These are phyloP conservation scores for Neophaeococcomyces mojaviensis DNA, from an alignment of 2,329 filamentous ascomycete genomes.

Conservation along the genomic window DNA sequence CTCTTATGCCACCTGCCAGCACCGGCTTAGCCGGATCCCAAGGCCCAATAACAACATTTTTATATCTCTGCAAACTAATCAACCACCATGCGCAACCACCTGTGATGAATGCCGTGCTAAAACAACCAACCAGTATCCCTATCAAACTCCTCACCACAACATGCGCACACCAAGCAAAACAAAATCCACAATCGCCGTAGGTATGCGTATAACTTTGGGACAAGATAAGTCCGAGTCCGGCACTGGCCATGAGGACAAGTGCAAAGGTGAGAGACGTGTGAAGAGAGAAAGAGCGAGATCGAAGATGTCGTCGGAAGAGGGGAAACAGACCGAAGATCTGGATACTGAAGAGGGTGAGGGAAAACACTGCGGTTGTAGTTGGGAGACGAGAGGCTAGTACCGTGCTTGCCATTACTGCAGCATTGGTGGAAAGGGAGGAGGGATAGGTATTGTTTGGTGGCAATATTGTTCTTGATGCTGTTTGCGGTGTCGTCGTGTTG, in stretches of 20 bases:
- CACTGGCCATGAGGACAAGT: slow-evolving; percentile 72
- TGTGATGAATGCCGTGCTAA: slow-evolving; percentile 71
- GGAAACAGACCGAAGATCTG: slow-evolving; percentile 96
- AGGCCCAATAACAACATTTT: slow-evolving; percentile 95
- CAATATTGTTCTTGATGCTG: not conserved
- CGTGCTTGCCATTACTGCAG: slow-evolving; percentile 90
- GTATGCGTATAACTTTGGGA: slow-evolving; percentile 37
- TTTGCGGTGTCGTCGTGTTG: not conserved
- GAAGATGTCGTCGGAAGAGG: slow-evolving; percentile 86
- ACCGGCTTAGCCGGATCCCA: slow-evolving; percentile 89
- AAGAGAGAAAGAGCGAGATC: slow-evolving; percentile 71
- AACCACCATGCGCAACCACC: slow-evolving; percentile 97
- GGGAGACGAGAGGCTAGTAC: slow-evolving; percentile 85
- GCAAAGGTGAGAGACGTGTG: slow-evolving; percentile 69
- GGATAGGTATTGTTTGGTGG: slow-evolving; percentile 39
- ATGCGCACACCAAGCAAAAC: slow-evolving; percentile 38
- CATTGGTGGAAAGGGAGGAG: slow-evolving; percentile 77
- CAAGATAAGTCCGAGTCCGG: slow-evolving; percentile 61
- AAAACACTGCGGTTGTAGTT: slow-evolving; percentile 89
- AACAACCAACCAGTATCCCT: slow-evolving; percentile 68
- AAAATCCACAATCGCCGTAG: slow-evolving; percentile 36
- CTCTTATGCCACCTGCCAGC: slow-evolving; percentile 25
- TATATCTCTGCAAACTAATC: slow-evolving; percentile 94
- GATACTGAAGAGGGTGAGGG: slow-evolving; percentile 88
- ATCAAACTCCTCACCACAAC: slow-evolving; percentile 52